Percentiles rank a stretch among this genome's conserved stretches.
phyloP scores from a whole-genome alignment of 2,329 filamentous ascomycete genomes.

The Hirsutella rhossiliensis region DNA sequence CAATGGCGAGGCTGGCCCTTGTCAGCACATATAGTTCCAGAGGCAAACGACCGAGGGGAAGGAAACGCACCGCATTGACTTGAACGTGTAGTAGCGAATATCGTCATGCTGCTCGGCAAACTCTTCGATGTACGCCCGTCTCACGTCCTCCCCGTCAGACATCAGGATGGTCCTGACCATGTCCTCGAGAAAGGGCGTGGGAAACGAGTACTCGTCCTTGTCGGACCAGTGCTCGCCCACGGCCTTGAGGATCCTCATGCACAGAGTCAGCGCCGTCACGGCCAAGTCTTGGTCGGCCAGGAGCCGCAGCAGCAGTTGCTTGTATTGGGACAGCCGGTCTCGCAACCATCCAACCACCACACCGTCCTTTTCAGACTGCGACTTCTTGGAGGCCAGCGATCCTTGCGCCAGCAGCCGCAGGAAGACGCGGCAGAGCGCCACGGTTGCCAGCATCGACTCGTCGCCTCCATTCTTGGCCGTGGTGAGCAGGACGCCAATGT shows the following conservation, averaged over 20 bases:
- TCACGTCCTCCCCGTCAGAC: slow-evolving; percentile 44
- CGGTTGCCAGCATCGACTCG: slow-evolving; percentile 54
- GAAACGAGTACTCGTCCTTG: slow-evolving; percentile 56
- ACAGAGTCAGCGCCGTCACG: slow-evolving; percentile 60
- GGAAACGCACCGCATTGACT: slow-evolving; percentile 54
- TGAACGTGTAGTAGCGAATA: slow-evolving; percentile 71
- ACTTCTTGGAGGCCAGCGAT: slow-evolving; percentile 52
- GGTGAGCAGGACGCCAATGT: slow-evolving; percentile 62
- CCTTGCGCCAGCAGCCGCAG: slow-evolving; percentile 68
- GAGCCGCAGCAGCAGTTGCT: slow-evolving; percentile 46
- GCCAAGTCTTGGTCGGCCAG: slow-evolving; percentile 53
- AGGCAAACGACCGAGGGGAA: slow-evolving; percentile 10
- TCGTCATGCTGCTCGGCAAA: slow-evolving; percentile 75
- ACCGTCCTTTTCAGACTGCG: slow-evolving; percentile 57
- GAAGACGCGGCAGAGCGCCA: slow-evolving; percentile 80
- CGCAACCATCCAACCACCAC: slow-evolving; percentile 71
- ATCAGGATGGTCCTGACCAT: slow-evolving; percentile 52
- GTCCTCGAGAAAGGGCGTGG: slow-evolving; percentile 50
- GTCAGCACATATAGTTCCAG: slow-evolving; percentile 1
- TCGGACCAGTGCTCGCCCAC: slow-evolving; percentile 53
- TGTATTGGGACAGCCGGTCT: slow-evolving; percentile 61
- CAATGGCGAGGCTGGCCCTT: slow-evolving; percentile 12
- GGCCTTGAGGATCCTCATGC: slow-evolving; percentile 75
- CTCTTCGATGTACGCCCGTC: slow-evolving; percentile 63
- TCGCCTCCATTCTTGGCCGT: slow-evolving; percentile 32